These are phyloP conservation scores for Emergomyces africanus DNA, from an alignment of 2,329 filamentous ascomycete genomes.

Conservation along the genomic window DNA sequence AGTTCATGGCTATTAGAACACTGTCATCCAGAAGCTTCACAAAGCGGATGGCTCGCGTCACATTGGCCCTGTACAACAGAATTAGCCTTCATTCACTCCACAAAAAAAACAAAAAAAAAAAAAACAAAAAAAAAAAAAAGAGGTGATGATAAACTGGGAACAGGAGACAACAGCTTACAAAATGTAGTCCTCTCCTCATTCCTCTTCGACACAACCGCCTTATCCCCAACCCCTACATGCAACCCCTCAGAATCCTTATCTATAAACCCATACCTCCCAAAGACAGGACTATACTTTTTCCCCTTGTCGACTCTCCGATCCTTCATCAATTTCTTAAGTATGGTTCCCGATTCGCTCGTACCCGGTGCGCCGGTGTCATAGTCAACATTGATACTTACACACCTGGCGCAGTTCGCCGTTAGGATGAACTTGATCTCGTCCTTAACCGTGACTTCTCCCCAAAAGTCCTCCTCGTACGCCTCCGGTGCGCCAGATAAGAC, in stretches of 20 bases:
- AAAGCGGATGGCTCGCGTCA: background rate
- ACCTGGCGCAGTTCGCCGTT: constrained; percentile 58
- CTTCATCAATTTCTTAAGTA: constrained; percentile 57
- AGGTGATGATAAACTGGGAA: no score
- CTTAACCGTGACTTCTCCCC: constrained; percentile 46
- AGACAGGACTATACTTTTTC: constrained; percentile 54
- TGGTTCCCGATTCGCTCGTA: constrained; percentile 43
- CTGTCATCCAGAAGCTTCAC: background rate
- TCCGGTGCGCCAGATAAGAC: constrained; percentile 47
- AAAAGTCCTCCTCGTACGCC: constrained; percentile 60
- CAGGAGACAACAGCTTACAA: constrained; percentile 34
- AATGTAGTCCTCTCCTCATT: constrained; percentile 42
- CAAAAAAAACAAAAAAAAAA: background rate
- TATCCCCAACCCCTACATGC: constrained; percentile 43
- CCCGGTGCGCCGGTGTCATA: constrained; percentile 51
- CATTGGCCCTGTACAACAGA: background rate
- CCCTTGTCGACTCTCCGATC: constrained; percentile 61
- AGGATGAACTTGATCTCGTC: constrained; percentile 36
- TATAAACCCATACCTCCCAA: constrained; percentile 60
- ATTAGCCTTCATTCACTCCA: background rate
- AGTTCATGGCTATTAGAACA: no score
- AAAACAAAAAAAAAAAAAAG: no score
- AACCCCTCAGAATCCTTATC: constrained; percentile 21
- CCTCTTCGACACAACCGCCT: constrained; percentile 40
- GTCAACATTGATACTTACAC: constrained; percentile 58